phyloP scores from a whole-genome alignment of 2,329 filamentous ascomycete genomes.

The Sporothrix phasma region DNA sequence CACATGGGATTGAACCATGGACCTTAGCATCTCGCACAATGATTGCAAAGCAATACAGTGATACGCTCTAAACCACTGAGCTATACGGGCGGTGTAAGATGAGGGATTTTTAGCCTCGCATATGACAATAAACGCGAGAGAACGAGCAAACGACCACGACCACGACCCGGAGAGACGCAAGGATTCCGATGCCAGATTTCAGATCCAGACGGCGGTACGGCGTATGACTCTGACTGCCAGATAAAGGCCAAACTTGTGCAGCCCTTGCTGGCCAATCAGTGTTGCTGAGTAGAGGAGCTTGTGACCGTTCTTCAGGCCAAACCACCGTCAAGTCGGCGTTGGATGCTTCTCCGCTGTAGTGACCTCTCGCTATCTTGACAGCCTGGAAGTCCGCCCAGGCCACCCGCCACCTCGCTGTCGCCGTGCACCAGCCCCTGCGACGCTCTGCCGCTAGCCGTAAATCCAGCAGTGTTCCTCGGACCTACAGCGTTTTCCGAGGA shows the following conservation, averaged over 20 bases:
- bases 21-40: conserved; percentile 20
- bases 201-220: neutral
- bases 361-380: too few species aligned
- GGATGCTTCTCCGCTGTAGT: too few species aligned
- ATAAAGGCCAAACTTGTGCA: neutral
- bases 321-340: neutral
- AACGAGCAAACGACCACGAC: neutral
- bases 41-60: conserved; percentile 17
- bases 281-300: neutral
- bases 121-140: neutral
- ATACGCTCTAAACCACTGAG: conserved; percentile 20
- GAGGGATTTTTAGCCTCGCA: neutral
- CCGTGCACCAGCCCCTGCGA: too few species aligned
- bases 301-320: too few species aligned
- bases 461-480: too few species aligned
- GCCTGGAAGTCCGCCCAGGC: neutral
- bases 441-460: too few species aligned
- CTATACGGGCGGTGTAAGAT: conserved; percentile 19
- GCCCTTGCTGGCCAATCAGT: neutral
- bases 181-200: too few species aligned
- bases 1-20: conserved; percentile 20
- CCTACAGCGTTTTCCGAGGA: too few species aligned
- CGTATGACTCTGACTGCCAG: neutral
- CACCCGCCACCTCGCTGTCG: too few species aligned
- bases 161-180: neutral